phyloP scores from a whole-genome alignment of 1,284 basidiomycete genomes.

The Phellopilus nigrolimitatus region DNA sequence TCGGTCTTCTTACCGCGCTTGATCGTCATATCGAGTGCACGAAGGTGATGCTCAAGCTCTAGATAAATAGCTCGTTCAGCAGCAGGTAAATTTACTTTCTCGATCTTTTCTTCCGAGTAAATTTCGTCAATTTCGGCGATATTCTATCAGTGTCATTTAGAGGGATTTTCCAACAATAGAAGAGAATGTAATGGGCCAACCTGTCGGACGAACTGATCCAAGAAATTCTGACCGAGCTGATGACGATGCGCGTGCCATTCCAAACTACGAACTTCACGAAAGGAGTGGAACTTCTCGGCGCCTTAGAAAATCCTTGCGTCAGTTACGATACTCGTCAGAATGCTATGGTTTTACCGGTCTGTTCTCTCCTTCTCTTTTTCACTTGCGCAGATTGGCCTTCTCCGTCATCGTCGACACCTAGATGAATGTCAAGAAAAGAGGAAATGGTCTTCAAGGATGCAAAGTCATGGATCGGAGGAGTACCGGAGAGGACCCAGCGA shows the following conservation, averaged over 20 bases:
- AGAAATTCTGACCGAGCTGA: slow-evolving; percentile 77
- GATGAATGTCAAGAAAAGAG: slow-evolving; percentile 78
- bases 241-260: slow-evolving; percentile 92
- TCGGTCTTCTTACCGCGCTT: slow-evolving; percentile 83
- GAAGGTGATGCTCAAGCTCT: slow-evolving; percentile 92
- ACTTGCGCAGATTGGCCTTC: slow-evolving; percentile 73
- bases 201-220: slow-evolving; percentile 82
- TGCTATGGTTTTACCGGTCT: slow-evolving; percentile 54
- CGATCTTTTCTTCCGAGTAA: slow-evolving; percentile 66
- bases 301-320: slow-evolving; percentile 37
- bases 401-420: slow-evolving; percentile 86
- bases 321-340: slow-evolving; percentile 10
- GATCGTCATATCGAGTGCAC: slow-evolving; percentile 83
- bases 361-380: slow-evolving; percentile 78
- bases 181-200: slow-evolving; percentile 37
- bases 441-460: slow-evolving; percentile 88
- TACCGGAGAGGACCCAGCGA: slow-evolving; percentile 95
- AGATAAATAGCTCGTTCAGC: slow-evolving; percentile 94
- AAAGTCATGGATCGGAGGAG: slow-evolving; percentile 91
- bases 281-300: slow-evolving; percentile 93
- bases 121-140: slow-evolving; percentile 97
- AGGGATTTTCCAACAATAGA: neutral
- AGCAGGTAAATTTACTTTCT: slow-evolving; percentile 76
- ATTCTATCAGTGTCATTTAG: slow-evolving; percentile 51
- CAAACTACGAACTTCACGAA: slow-evolving; percentile 87